Percentiles rank a stretch among this genome's conserved stretches.
phyloP scores from a whole-genome alignment of 164 flowering plant species.

The Stephania cephalantha region DNA sequence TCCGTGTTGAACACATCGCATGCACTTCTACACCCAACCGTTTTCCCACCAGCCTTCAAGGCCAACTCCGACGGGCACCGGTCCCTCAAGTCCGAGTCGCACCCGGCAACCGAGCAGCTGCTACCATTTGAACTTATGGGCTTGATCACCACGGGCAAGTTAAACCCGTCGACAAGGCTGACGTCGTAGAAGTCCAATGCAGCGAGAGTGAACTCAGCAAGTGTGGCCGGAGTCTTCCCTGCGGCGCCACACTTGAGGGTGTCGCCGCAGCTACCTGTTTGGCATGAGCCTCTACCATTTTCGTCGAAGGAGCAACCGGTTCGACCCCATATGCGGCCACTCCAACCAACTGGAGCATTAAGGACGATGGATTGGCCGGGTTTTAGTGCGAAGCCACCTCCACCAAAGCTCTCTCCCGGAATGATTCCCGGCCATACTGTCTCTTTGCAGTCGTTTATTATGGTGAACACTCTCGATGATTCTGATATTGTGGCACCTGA shows the following conservation, averaged over 20 bases:
- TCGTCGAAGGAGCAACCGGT: conserved; percentile 80
- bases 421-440: conserved; percentile 83
- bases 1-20: conserved; percentile 83
- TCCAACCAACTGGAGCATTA: conserved; percentile 71
- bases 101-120: conserved; percentile 58
- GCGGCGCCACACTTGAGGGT: conserved; percentile 56
- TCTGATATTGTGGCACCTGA: conserved; percentile 33
- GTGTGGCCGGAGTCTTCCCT: conserved; percentile 68
- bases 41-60: conserved; percentile 36
- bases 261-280: conserved; percentile 72
- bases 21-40: conserved; percentile 69
- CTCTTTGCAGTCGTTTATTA: conserved; percentile 64
- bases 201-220: conserved; percentile 87
- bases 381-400: conserved; percentile 65
- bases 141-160: conserved; percentile 52
- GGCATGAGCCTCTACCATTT: conserved; percentile 58
- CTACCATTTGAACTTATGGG: conserved; percentile 69
- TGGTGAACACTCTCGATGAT: conserved; percentile 60
- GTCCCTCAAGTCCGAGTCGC: conserved; percentile 52
- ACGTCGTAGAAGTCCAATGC: conserved; percentile 71
- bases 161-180: conserved; percentile 92
- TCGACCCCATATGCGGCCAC: conserved; percentile 93
- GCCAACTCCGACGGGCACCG: conserved; percentile 74
- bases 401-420: conserved; percentile 58
- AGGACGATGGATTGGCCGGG: conserved; percentile 49